Conservation (phyloP, 768 basidiomycete species). For the Pleurotus djamor region DNA sequence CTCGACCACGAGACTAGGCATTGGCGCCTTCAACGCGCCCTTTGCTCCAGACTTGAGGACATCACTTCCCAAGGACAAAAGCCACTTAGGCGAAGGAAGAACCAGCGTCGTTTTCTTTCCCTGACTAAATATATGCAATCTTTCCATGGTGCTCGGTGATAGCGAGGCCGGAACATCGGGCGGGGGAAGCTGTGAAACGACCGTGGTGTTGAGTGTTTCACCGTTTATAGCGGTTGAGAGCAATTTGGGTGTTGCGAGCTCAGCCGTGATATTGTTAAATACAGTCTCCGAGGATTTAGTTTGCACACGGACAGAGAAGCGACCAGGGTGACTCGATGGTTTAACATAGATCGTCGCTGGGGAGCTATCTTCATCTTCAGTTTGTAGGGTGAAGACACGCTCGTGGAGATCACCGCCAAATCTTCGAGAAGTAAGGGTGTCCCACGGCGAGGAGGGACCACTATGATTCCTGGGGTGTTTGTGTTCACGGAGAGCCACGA, state of each 20-base stretch:
- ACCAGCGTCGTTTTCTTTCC: conserved; percentile 66
- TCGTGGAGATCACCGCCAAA: conserved; percentile 75
- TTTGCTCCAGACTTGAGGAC: conserved; percentile 45
- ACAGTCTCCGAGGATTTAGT: conserved; percentile 24
- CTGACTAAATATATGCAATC: conserved; percentile 70
- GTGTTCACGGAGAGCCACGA: conserved; percentile 65
- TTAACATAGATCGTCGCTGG: conserved; percentile 40
- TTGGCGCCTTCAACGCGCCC: conserved; percentile 76
- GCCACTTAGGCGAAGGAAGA: conserved; percentile 70
- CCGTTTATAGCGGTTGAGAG: conserved; percentile 53
- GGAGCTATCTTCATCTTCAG: conserved; percentile 38
- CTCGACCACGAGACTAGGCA: conserved; percentile 94
- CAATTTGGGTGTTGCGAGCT: conserved; percentile 49
- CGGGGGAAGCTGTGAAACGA: conserved; percentile 69
- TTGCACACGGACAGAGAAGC: conserved; percentile 54
- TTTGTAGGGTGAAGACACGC: conserved; percentile 60
- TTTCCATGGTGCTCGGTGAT: conserved; percentile 60
- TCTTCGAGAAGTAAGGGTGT: conserved; percentile 65
- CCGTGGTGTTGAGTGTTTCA: conserved; percentile 53
- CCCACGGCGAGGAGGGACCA: conserved; percentile 57
- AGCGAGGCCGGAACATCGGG: conserved; percentile 51
- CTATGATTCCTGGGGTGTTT: conserved; percentile 16
- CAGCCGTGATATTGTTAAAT: conserved; percentile 55
- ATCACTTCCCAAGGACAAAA: conserved; percentile 63
- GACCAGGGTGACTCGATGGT: conserved; percentile 29